A percentile compares a stretch with the other conserved stretches of the same genome.
phyloP scores from a whole-genome alignment of 257 asterid genomes.

The Cruciata laevipes region DNA sequence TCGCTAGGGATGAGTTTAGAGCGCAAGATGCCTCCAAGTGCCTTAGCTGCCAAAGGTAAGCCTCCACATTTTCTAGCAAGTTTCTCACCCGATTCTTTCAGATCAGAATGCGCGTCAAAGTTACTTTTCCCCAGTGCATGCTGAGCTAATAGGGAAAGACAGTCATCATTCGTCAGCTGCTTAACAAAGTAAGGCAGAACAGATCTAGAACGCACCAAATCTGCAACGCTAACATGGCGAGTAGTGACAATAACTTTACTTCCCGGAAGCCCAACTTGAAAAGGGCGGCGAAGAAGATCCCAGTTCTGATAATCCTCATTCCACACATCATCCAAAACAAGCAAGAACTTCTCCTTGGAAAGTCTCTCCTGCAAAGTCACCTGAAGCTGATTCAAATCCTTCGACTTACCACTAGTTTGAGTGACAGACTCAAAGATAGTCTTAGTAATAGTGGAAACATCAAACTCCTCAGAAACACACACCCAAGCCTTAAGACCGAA shows the following conservation, averaged over 20 bases:
- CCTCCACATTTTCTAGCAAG: conserved; percentile 23
- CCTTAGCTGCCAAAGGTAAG: conserved; percentile 28
- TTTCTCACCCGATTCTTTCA: conserved; percentile 17
- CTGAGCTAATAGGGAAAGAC: conserved; percentile 21
- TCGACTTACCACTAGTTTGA: conserved; percentile 9
- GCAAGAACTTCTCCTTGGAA: conserved; percentile 10
- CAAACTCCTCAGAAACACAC: conserved; percentile 22
- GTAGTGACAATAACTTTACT: conserved; percentile 23
- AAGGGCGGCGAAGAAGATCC: conserved; percentile 22
- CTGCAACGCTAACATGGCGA: conserved; percentile 15
- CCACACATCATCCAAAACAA: conserved; percentile 23
- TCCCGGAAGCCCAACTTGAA: conserved; percentile 23
- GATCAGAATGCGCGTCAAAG: conserved; percentile 12
- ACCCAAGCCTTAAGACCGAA: conserved; percentile 20
- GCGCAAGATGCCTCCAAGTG: conserved; percentile 27
- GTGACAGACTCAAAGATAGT: conserved; percentile 18
- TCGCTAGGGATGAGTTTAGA: conserved; percentile 13
- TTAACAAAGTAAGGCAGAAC: conserved; percentile 13
- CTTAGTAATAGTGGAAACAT: conserved; percentile 15
- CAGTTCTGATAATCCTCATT: conserved; percentile 17
- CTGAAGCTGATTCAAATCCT: conserved; percentile 22
- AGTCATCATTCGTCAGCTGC: conserved; percentile 14
- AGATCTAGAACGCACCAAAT: conserved; percentile 13
- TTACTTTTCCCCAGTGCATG: conserved; percentile 18
- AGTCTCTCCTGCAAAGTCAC: conserved; percentile 15